Conservation (phyloP, 805 yeast genomes). For the Wickerhamiella occidentalis region DNA sequence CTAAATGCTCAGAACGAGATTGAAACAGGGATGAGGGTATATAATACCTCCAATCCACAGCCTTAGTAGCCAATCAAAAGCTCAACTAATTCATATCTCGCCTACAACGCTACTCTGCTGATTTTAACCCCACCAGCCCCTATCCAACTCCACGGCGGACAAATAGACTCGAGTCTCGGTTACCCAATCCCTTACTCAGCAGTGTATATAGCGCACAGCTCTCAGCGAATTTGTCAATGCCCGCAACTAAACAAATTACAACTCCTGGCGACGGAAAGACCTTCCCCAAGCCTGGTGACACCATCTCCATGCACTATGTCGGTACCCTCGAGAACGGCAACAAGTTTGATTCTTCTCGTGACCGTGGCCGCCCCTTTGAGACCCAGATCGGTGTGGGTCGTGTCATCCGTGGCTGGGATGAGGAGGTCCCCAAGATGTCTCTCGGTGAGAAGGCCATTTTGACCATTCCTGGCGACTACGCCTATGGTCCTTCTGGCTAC, state of each 20-base stretch:
- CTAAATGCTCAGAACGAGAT: too few species aligned
- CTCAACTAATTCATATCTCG: too few species aligned
- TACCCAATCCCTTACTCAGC: neutral
- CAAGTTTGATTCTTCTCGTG: slow-evolving; percentile 90
- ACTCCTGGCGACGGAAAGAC: slow-evolving; percentile 63
- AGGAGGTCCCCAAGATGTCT: slow-evolving; percentile 82
- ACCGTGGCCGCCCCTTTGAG: slow-evolving; percentile 92
- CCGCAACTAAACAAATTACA: slow-evolving; percentile 29
- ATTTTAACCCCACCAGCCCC: too few species aligned
- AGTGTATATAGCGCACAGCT: neutral
- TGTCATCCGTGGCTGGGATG: slow-evolving; percentile 96
- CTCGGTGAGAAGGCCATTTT: slow-evolving; percentile 87
- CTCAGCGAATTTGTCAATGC: slow-evolving; percentile 22
- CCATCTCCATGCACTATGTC: slow-evolving; percentile 86
- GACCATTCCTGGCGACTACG: slow-evolving; percentile 86
- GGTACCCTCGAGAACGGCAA: slow-evolving; percentile 93
- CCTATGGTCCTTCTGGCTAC: slow-evolving; percentile 89
- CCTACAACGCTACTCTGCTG: too few species aligned
- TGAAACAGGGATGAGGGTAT: too few species aligned
- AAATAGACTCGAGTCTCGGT: too few species aligned
- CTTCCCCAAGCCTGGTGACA: slow-evolving; percentile 79
- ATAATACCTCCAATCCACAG: too few species aligned
- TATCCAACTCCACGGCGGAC: too few species aligned
- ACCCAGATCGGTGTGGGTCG: slow-evolving; percentile 91
- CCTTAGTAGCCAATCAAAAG: too few species aligned